phyloP scores from a whole-genome alignment of 306 rosid species.

The Neltuma alba region DNA sequence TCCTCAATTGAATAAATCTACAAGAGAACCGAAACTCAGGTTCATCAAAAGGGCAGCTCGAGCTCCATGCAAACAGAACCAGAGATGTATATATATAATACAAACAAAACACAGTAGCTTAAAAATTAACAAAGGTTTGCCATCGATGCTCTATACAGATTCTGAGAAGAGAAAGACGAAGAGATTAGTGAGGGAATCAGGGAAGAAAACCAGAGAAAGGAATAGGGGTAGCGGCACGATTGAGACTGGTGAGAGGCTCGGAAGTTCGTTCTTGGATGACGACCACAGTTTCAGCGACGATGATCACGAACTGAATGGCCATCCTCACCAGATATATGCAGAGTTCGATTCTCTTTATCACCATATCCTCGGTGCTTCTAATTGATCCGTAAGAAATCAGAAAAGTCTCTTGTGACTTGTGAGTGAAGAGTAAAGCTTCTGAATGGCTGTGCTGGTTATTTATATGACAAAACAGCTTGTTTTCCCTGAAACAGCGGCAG shows the following conservation, averaged over 20 bases:
- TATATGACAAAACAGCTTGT: not conserved
- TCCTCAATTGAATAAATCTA: not conserved
- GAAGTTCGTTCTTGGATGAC: slow-evolving; percentile 51
- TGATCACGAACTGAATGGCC: slow-evolving; percentile 72
- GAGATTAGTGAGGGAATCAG: not conserved
- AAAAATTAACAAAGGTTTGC: not conserved
- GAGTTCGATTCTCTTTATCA: slow-evolving; percentile 62
- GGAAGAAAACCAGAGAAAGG: slow-evolving; percentile 69
- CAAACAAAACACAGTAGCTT: not conserved
- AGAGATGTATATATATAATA: not conserved
- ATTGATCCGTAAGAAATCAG: not conserved
- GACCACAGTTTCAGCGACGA: slow-evolving; percentile 67
- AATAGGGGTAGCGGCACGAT: slow-evolving; percentile 40
- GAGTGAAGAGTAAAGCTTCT: not conserved
- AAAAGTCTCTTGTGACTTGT: too few species aligned
- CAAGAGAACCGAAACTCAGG: not conserved
- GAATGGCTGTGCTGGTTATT: not conserved
- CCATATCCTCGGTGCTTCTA: slow-evolving; percentile 35
- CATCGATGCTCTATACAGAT: not conserved
- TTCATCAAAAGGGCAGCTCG: not conserved
- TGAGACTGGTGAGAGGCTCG: slow-evolving; percentile 21
- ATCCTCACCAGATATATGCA: slow-evolving; percentile 60
- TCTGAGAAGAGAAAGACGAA: not conserved
- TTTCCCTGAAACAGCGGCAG: not conserved
- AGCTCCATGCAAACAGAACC: not conserved